Evolutionary conservation across 2,329 filamentous ascomycete genomes (phyloP).

Genomic region (Ophiocordyceps camponoti-rufipedis): DNA sequence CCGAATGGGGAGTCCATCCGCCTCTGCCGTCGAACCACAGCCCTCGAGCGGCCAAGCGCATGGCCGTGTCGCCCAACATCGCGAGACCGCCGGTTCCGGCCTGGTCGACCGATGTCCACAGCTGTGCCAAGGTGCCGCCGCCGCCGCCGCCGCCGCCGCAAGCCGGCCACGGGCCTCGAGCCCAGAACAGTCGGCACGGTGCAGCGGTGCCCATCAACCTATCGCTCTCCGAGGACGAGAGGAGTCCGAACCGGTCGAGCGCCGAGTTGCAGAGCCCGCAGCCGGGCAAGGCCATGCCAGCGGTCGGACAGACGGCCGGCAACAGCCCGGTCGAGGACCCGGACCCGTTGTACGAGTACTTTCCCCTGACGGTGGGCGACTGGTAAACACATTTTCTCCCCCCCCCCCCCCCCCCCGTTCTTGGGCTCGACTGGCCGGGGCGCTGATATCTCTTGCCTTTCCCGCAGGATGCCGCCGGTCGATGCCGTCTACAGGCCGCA

Average conservation of each 20-base stretch:
- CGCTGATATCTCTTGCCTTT: background rate
- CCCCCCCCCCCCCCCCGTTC: too few relatives aligned
- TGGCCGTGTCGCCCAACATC: conserved; percentile 33
- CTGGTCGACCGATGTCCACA: conserved; percentile 21
- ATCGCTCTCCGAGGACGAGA: conserved; percentile 42
- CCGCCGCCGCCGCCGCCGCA: background rate
- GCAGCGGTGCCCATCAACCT: conserved; percentile 27
- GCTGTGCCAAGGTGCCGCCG: conserved; percentile 6
- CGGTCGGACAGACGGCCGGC: conserved; percentile 19
- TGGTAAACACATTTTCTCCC: conserved; percentile 29
- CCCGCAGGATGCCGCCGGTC: conserved; percentile 57
- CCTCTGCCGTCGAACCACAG: conserved; percentile 14
- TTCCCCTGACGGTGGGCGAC: conserved; percentile 77
- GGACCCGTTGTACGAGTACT: conserved; percentile 86
- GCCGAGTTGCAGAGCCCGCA: conserved; percentile 33
- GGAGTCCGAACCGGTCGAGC: conserved; percentile 32
- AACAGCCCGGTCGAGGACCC: conserved; percentile 56
- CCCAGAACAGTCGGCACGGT: conserved; percentile 9
- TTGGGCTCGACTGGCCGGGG: background rate
- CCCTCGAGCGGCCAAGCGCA: conserved; percentile 31
- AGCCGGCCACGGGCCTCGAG: conserved; percentile 6
- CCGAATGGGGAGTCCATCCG: conserved; percentile 27
- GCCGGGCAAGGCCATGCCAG: conserved; percentile 19
- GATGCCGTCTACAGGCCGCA: conserved; percentile 84
- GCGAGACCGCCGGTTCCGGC: conserved; percentile 33